Conservation (phyloP, 345 rosid genomes). For the Barbarea vulgaris region DNA sequence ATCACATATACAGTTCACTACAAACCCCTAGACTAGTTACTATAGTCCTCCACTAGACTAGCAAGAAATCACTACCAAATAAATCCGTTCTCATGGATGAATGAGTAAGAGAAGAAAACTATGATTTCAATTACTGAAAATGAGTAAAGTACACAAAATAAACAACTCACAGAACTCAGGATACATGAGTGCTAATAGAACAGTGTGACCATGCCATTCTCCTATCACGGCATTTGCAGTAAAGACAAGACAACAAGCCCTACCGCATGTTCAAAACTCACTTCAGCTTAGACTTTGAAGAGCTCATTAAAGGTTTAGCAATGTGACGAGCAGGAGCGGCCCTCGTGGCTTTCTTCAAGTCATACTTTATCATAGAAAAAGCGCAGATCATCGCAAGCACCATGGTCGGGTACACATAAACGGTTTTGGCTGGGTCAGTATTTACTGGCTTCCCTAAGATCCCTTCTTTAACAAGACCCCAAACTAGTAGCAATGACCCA, state of each 20-base stretch:
- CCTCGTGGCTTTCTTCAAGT: constrained; percentile 69
- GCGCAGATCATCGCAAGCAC: constrained; percentile 76
- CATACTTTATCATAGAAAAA: constrained; percentile 80
- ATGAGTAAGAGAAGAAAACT: neutral
- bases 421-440: constrained; percentile 66
- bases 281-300: constrained; percentile 80
- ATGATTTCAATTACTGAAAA: constrained; percentile 12
- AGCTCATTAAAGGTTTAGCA: constrained; percentile 75
- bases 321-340: constrained; percentile 65
- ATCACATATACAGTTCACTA: constrained; percentile 4
- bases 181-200: constrained; percentile 9
- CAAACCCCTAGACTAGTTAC: constrained; percentile 1
- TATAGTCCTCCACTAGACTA: neutral
- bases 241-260: constrained; percentile 24
- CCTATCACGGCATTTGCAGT: constrained; percentile 4
- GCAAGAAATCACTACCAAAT: constrained; percentile 1
- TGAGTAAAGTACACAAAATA: constrained; percentile 18
- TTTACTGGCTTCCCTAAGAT: constrained; percentile 74
- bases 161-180: constrained; percentile 30
- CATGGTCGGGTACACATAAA: constrained; percentile 84
- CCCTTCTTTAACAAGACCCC: constrained; percentile 97
- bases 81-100: neutral
- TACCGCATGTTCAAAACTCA: constrained; percentile 36
- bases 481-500: constrained; percentile 74
- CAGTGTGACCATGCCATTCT: constrained; percentile 15